phyloP scores from a whole-genome alignment of 1,139 yeast species.

The Taphrina communis region DNA sequence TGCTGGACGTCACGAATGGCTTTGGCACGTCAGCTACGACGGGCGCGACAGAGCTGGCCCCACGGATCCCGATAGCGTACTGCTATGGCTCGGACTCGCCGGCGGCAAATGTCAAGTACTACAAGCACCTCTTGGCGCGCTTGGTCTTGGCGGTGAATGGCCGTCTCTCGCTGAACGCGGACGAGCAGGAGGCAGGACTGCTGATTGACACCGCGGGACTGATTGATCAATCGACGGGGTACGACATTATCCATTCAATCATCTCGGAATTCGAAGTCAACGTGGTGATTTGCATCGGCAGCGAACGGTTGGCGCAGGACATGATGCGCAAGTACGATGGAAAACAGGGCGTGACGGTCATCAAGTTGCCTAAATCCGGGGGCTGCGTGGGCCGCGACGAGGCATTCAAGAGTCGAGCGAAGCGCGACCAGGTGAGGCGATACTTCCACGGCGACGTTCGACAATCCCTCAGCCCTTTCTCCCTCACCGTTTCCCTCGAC shows the following conservation, averaged over 20 bases:
- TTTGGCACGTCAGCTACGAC: conserved; percentile 87
- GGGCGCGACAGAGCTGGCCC: conserved; percentile 75
- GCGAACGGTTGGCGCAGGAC: conserved; percentile 65
- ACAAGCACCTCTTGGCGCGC: conserved; percentile 61
- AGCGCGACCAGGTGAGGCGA: conserved; percentile 77
- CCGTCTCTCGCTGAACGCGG: conserved; percentile 62
- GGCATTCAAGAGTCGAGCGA: conserved; percentile 67
- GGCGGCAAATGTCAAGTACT: conserved; percentile 65
- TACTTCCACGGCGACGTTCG: conserved; percentile 82
- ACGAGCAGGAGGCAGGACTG: conserved; percentile 59
- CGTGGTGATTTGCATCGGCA: conserved; percentile 54
- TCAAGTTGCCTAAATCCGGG: conserved; percentile 72
- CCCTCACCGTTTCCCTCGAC: conserved; percentile 62
- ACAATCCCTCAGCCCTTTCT: conserved; percentile 76
- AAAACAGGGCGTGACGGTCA: conserved; percentile 54
- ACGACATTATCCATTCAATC: conserved; percentile 62
- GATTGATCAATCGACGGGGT: conserved; percentile 57
- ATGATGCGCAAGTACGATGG: conserved; percentile 63
- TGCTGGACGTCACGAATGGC: conserved; percentile 74
- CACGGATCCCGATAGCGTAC: conserved; percentile 85
- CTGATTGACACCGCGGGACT: conserved; percentile 80
- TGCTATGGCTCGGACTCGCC: conserved; percentile 74
- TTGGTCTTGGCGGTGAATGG: conserved; percentile 65
- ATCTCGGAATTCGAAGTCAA: conserved; percentile 64
- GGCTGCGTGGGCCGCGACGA: conserved; percentile 81